A percentile compares a stretch with the other conserved stretches of the same genome.
Conservation (phyloP, 495 filamentous ascomycete species). For the Neurospora sp. region DNA sequence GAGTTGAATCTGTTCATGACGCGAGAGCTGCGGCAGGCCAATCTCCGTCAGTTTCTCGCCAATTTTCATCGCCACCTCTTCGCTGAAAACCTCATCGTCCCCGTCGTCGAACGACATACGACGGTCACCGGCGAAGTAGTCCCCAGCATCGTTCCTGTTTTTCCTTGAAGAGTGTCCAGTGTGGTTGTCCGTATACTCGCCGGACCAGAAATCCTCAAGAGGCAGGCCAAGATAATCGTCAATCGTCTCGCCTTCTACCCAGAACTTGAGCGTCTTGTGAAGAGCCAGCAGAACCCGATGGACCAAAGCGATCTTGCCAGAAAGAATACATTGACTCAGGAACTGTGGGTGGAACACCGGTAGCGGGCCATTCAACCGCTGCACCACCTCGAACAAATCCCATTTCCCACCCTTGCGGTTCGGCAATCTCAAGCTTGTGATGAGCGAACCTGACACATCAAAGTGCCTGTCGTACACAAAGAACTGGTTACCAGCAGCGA, state of each 20-base stretch:
- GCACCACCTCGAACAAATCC: conserved; percentile 74
- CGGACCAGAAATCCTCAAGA: conserved; percentile 54
- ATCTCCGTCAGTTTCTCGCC: conserved; percentile 69
- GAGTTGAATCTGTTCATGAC: conserved; percentile 80
- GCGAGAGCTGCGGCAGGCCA: conserved; percentile 72
- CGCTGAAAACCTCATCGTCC: conserved; percentile 53
- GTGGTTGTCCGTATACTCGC: conserved; percentile 3
- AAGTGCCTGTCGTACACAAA: conserved; percentile 74
- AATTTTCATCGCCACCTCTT: conserved; percentile 58
- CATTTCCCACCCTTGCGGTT: conserved; percentile 30
- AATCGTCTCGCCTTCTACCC: conserved; percentile 69
- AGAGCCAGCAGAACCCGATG: conserved; percentile 65
- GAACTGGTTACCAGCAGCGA: conserved; percentile 89
- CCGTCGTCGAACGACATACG: conserved; percentile 38
- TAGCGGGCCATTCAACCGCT: conserved; percentile 73
- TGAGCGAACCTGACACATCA: conserved; percentile 50
- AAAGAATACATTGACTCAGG: conserved; percentile 75
- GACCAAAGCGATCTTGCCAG: conserved; percentile 65
- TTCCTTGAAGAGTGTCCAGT: conserved; percentile 5
- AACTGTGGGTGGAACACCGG: conserved; percentile 94
- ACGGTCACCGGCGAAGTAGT: conserved; percentile 15
- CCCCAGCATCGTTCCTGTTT: conserved; percentile 12
- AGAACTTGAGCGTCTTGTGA: conserved; percentile 72
- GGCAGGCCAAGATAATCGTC: conserved; percentile 71
- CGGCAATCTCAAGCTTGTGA: conserved; percentile 55